Evolutionary conservation across 2,329 filamentous ascomycete species (phyloP).

Genomic region (Amylocarpus encephaloides): DNA sequence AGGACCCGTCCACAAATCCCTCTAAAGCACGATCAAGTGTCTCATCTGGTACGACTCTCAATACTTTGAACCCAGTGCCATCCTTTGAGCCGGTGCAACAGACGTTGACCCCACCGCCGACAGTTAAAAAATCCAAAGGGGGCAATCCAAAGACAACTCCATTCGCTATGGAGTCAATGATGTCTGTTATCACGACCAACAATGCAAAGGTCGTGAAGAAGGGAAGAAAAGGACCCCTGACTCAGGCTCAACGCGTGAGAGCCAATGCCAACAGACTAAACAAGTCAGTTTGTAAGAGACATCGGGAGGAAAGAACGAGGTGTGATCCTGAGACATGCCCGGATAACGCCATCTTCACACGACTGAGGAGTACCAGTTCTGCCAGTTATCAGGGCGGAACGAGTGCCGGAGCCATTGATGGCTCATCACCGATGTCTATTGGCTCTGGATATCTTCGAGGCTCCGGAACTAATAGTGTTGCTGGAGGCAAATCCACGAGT

Average conservation of each 20-base stretch:
- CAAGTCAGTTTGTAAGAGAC: background rate
- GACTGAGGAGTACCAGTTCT: background rate
- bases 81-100: background rate
- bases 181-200: background rate
- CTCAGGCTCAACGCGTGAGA: background rate
- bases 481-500: too few relatives aligned
- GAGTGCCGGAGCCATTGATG: too few relatives aligned
- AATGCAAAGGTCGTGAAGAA: background rate
- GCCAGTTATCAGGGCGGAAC: background rate
- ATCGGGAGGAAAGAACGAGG: background rate
- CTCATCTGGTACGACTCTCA: background rate
- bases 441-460: too few relatives aligned
- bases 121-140: background rate
- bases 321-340: background rate
- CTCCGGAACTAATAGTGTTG: too few relatives aligned
- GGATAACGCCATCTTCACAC: background rate
- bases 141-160: background rate
- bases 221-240: background rate
- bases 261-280: background rate
- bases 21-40: background rate
- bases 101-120: background rate
- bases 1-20: too few relatives aligned
- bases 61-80: background rate
- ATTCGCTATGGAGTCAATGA: background rate
- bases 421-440: too few relatives aligned